Conservation (phyloP, 352 stramenopile genomes). For the Pythium volutum region DNA sequence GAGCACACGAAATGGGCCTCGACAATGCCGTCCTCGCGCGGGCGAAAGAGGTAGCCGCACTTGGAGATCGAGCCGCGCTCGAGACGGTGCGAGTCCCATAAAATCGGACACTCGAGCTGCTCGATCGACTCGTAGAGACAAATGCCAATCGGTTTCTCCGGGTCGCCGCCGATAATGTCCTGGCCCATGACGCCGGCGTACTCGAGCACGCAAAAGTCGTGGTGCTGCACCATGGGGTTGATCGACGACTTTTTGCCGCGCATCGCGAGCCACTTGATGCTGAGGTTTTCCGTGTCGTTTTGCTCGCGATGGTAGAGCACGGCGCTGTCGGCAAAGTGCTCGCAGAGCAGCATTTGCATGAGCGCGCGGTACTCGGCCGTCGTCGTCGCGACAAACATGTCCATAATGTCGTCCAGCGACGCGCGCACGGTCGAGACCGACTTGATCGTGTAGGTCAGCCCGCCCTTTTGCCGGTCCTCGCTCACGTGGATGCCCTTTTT, state of each 20-base stretch:
- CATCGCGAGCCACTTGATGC: slow-evolving; percentile 78
- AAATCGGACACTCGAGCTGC: slow-evolving; percentile 64
- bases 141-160: slow-evolving; percentile 44
- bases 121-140: slow-evolving; percentile 84
- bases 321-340: slow-evolving; percentile 65
- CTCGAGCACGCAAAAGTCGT: slow-evolving; percentile 78
- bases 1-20: slow-evolving; percentile 80
- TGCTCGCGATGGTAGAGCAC: slow-evolving; percentile 75
- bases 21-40: slow-evolving; percentile 51
- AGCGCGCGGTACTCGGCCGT: slow-evolving; percentile 63
- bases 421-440: slow-evolving; percentile 52
- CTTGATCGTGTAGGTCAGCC: slow-evolving; percentile 77
- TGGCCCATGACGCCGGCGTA: slow-evolving; percentile 65
- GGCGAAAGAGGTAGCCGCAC: slow-evolving; percentile 76
- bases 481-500: slow-evolving; percentile 66
- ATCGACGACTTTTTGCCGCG: slow-evolving; percentile 63
- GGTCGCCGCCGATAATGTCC: slow-evolving; percentile 47
- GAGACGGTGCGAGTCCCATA: slow-evolving; percentile 70
- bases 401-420: slow-evolving; percentile 73
- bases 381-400: slow-evolving; percentile 61
- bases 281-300: slow-evolving; percentile 72
- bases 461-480: slow-evolving; percentile 80
- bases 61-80: slow-evolving; percentile 73
- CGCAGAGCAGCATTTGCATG: slow-evolving; percentile 73
- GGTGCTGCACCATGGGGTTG: slow-evolving; percentile 35